Evolutionary conservation across 139 green algal species (phyloP), one percentile per base, ranked within the genome.

Genomic region (Yamagishiella unicocca): DNA sequence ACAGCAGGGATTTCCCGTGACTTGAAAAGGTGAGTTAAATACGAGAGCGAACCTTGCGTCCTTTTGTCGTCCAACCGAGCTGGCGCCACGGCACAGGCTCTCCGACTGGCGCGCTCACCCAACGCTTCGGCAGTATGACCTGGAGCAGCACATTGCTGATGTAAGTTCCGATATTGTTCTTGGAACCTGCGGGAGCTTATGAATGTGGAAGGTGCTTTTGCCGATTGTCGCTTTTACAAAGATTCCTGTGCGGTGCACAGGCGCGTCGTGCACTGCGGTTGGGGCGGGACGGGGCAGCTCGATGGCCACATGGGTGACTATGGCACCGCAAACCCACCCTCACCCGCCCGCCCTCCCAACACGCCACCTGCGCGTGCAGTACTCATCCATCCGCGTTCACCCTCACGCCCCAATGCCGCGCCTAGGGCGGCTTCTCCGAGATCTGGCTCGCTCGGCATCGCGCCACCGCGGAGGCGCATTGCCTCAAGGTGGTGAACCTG

Each of bases 401-500:
- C n/a, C n/a, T n/a, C n/a, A n/a, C n/a, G n/a, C n/a, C n/a, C n/a
- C n/a, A n/a, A n/a, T n/a, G n/a, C n/a, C n/a, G n/a, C n/a, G n/a
- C 27, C 33, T 10, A 93, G 90, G 87, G 90, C 2, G 90, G 87
- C 10, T 93, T 93, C 79, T 87, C 83, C 14, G 90, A 94, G 84
- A 87, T 94, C 5, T 87, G 83, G 66, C 64, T 92, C 33, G 89
- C 84, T 5, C 27, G 77, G n/a, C 76, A 88, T 37, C 82, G 82
- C 37, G 38, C 73, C 1, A 90, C 2, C 9, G 45, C 38, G 31
- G 45, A 83, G 50, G 43, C 83, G 42, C 74, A 83, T 5, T 87
- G 77, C 1, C 29, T 94, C 24, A 94, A 94, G 68, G 77, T 91
- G 29, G 87, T 93, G 7, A 90, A 91, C 80, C 76, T 94, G 8